Evolutionary conservation across 2,329 filamentous ascomycete genomes (phyloP).

Genomic region (Cordyceps pruinosa): DNA sequence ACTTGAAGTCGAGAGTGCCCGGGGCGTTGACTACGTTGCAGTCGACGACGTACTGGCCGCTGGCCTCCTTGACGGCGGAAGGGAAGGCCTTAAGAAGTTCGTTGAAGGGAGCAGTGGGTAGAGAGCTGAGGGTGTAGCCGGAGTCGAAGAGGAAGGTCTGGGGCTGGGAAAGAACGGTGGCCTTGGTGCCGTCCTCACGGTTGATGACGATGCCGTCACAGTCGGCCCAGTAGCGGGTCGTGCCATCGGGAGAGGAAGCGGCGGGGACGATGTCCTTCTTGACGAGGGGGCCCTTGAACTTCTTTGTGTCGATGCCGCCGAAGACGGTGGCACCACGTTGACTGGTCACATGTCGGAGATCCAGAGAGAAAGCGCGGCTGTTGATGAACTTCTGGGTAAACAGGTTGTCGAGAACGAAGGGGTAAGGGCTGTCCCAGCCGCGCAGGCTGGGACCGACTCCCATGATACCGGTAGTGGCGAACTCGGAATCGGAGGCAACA

Average conservation of each 20-base stretch:
- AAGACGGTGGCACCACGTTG: conserved; percentile 37
- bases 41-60: conserved; percentile 43
- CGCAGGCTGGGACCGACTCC: conserved; percentile 27
- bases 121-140: conserved; percentile 59
- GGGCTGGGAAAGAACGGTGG: conserved; percentile 36
- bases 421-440: conserved; percentile 30
- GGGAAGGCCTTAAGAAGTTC: conserved; percentile 37
- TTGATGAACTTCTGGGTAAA: conserved; percentile 28
- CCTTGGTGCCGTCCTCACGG: conserved; percentile 28
- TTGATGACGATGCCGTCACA: conserved; percentile 31
- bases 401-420: conserved; percentile 29
- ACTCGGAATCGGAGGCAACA: conserved; percentile 26
- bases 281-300: conserved; percentile 46
- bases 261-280: conserved; percentile 49
- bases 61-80: conserved; percentile 36
- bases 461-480: conserved; percentile 26
- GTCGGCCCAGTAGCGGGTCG: conserved; percentile 36
- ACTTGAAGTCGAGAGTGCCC: conserved; percentile 41
- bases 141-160: conserved; percentile 55
- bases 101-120: conserved; percentile 50
- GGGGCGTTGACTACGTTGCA: conserved; percentile 29
- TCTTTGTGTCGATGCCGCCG: conserved; percentile 50
- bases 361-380: conserved; percentile 30
- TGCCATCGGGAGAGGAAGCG: conserved; percentile 27
- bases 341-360: conserved; percentile 27